Percentiles rank a stretch among this genome's conserved stretches.
Evolutionary conservation across 805 yeast genomes (phyloP).

Genomic region (Nakazawaea populi): DNA sequence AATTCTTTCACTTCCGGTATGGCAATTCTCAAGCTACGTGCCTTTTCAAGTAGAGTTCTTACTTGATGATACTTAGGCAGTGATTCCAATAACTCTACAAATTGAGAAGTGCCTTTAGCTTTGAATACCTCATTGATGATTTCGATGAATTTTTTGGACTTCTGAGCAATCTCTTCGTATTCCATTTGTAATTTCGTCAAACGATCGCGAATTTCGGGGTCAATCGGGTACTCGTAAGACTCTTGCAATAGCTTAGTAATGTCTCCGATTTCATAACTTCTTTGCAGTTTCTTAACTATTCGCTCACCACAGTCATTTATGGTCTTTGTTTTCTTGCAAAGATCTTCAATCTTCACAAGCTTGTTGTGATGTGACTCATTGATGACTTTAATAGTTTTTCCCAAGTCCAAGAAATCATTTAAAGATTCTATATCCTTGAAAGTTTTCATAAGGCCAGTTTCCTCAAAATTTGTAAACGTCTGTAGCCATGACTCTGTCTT

Average conservation of each 20-base stretch:
- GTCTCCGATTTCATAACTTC: not conserved
- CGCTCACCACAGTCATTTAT: constrained; percentile 11
- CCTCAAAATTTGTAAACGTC: constrained; percentile 22
- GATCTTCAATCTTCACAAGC: constrained; percentile 10
- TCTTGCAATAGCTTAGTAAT: not conserved
- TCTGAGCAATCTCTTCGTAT: constrained; percentile 14
- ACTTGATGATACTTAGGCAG: constrained; percentile 5
- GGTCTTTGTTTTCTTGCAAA: constrained; percentile 12
- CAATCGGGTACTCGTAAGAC: constrained; percentile 7
- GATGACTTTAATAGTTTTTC: constrained; percentile 13
- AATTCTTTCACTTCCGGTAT: not conserved
- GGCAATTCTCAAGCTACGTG: not conserved
- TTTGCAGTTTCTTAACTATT: not conserved
- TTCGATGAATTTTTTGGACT: constrained; percentile 17
- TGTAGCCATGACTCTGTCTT: constrained; percentile 34
- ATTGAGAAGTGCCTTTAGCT: not conserved
- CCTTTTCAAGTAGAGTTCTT: constrained; percentile 2
- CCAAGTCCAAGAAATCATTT: constrained; percentile 17
- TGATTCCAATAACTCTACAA: not conserved
- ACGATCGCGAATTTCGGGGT: not conserved
- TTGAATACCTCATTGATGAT: constrained; percentile 16
- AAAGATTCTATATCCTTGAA: constrained; percentile 2
- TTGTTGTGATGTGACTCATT: constrained; percentile 13
- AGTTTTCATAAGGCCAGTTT: constrained; percentile 8
- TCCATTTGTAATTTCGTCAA: constrained; percentile 1